A percentile compares a stretch with the other conserved stretches of the same genome.
Conservation (phyloP, 192 early-diverging fungal genomes). For the Umbelopsis ramanniana region DNA sequence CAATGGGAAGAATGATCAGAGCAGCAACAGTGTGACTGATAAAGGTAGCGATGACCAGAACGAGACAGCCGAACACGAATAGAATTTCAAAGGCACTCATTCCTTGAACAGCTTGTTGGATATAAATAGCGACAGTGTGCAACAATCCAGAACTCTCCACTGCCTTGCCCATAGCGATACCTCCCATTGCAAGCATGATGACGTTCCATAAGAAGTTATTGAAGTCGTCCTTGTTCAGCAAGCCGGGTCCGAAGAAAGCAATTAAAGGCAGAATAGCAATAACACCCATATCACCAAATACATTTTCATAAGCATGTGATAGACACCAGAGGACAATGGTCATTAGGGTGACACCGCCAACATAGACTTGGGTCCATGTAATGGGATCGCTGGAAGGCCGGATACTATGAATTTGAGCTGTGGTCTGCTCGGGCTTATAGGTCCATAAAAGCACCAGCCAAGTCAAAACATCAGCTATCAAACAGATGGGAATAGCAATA, state of each 20-base stretch:
- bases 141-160: conserved; percentile 89
- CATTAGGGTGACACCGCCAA: conserved; percentile 68
- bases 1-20: conserved; percentile 94
- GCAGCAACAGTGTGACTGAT: conserved; percentile 96
- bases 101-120: conserved; percentile 68
- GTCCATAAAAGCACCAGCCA: conserved; percentile 82
- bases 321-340: conserved; percentile 94
- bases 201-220: conserved; percentile 97
- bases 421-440: conserved; percentile 76
- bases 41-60: conserved; percentile 88
- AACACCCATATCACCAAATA: conserved; percentile 96
- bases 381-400: conserved; percentile 61
- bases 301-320: conserved; percentile 68
- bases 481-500: conserved; percentile 84
- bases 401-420: conserved; percentile 60
- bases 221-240: conserved; percentile 95
- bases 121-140: conserved; percentile 70
- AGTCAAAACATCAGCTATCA: conserved; percentile 78
- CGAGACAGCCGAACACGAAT: conserved; percentile 76
- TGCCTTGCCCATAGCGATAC: conserved; percentile 90
- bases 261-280: conserved; percentile 92
- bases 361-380: conserved; percentile 73
- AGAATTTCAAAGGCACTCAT: conserved; percentile 74
- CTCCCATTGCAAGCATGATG: conserved; percentile 92
- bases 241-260: conserved; percentile 85